Base-by-base conservation (phyloP, 2,329 filamentous ascomycete genomes). In the Fusarium napiforme region DNA sequence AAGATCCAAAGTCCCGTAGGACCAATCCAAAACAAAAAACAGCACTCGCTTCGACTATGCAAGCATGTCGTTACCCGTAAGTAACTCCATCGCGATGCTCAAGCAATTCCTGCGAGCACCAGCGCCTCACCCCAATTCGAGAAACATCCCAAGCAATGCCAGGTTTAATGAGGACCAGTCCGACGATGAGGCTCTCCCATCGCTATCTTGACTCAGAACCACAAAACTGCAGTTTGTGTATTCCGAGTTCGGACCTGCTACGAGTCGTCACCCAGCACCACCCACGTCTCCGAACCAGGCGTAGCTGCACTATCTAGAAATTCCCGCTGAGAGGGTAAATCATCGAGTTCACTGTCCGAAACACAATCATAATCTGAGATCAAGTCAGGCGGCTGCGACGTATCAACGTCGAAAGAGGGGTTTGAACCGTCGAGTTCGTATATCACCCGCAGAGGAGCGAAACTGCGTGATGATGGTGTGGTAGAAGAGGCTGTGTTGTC, bases 251-350 rank as follows among this genome's bases (percentile, higher is more conserved):
- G 82, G 82, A 84, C 82, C 78, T 85, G 83, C 79, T 85, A 83
- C 82, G 80, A 84, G 83, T 81, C 84, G 81, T 85, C 83, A 77
- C 81, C 82, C 75, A 86, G 78, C 78, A 85, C 79, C 40, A 85
- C 80, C 84, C 84, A 86, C 69, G 81, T 76, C 46, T 82, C 83
- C 30, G 79, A 75, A 59, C 75, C 75, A 40, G 77, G 73, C 50
- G 75, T 65, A 59, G 76, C 74, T 69, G 77, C 75, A 72, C 75
- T 63, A 50, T 81, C 79, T 56, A 71, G 67, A 55, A 80, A 73
- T 75, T 81, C 79, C 55, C 73, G 73, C 76, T 83, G 79, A 1
- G 76, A 74, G 39, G 78, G 81, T 15, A 74, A 60, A 56, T 79
- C 78, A 49, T 81, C 79, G 37, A 82, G 70, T 49, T 83, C 81